Evolutionary conservation across 306 rosid genomes (phyloP), one percentile per base, ranked within the genome.

Genomic region (Cicer chorassanicum): DNA sequence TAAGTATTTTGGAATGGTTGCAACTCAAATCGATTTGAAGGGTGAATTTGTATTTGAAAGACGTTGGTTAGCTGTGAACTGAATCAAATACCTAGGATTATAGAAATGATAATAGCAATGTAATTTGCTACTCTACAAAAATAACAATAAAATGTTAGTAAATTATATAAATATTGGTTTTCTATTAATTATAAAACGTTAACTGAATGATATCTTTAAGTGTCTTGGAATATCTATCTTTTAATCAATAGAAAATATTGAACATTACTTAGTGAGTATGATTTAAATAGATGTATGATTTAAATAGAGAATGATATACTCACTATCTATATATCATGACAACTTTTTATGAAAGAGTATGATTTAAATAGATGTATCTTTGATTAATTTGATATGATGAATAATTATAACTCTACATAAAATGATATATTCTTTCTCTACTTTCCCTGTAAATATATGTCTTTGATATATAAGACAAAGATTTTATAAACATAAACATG

Each of bases 1-100:
- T 41, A 57, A 68, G 75, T 48, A 41, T 46, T 16, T 59, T 38
- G 63, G 63, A 77, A 77, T 12, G 44, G 81, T 77, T 77, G 24
- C 15, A 0, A 21, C 39, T 49, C 75, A 42, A 43, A 2, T 34
- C 24, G 9, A 19, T 59, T 29, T 29, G 38, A 9, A 42, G 59
- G 18, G 9, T 43, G 42, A 68, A 46, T 77, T 66, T 57, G 66
- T 72, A 48, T 84, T 61, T 65, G 29, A 40, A 38, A 56, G 76
- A 16, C n/a, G 54, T 8, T 81, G 59, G 59, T 39, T n/a, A 43
- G 18, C 15, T 66, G 6, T 11, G 41, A 66, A 45, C 18, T 21
- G 1, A 65, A 45, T 44, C 67, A 70, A 78, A 51, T 63, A 13
- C 9, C 46, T 49, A 49, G 62, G 60, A n/a, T 18, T 54, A 14